Conservation (phyloP, 345 rosid species). For the Brassica carinata region DNA sequence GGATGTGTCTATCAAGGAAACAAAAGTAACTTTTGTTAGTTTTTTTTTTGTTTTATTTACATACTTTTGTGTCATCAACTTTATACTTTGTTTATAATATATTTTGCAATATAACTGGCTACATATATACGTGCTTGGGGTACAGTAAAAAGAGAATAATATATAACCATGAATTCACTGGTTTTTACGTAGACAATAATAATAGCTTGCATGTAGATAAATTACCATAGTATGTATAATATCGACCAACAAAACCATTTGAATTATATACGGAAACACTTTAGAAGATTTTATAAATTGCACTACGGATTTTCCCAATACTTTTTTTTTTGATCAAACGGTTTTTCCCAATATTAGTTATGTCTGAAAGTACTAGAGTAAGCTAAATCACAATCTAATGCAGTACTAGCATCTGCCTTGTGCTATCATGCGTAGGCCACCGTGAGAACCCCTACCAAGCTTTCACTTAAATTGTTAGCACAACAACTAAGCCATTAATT, state of each 20-base stretch:
- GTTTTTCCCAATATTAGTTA: not conserved
- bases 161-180: not conserved
- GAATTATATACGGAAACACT: not conserved
- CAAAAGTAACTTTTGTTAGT: not conserved
- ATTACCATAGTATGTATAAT: not conserved
- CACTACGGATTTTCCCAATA: too few species aligned
- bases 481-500: not conserved
- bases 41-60: not conserved
- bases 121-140: not conserved
- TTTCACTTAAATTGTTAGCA: not conserved
- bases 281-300: not conserved
- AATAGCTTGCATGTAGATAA: not conserved
- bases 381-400: not conserved
- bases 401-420: not conserved
- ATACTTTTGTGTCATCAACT: not conserved
- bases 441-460: constrained; percentile 2
- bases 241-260: not conserved
- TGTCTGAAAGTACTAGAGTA: not conserved
- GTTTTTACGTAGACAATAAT: not conserved
- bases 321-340: too few species aligned
- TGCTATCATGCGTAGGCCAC: not conserved
- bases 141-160: not conserved
- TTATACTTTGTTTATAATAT: not conserved
- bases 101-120: not conserved
- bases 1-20: constrained; percentile 12